Evolutionary conservation across 306 rosid species (phyloP), one percentile per base, ranked within the genome.

Genomic region (Hippophae rhamnoides): DNA sequence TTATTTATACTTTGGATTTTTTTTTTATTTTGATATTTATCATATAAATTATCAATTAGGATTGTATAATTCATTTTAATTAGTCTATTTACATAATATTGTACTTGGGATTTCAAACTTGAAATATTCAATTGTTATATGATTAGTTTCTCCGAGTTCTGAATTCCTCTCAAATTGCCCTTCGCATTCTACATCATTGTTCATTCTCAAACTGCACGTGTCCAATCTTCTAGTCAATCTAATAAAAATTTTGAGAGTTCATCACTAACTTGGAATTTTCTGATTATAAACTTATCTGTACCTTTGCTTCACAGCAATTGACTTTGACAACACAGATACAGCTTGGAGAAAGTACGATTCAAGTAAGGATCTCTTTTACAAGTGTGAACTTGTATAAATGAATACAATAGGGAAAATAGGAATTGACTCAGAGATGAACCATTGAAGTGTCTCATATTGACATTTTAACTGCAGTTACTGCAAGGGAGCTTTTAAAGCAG

Each of bases 401-500:
- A 45, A 41, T 57, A 53, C 13, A 54, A 40, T 56, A 14, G 48
- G 8, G 50, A 50, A 3, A 13, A 47, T 13, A 11, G 9, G 14
- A 43, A 69, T 13, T 13, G 14, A 58, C 40, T 51, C 44, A 52
- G 8, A 18, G 41, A 56, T 60, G 61, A 41, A 64, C 13, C 13
- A 7, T 65, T 40, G 44, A 11, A 43, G 57, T 13, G 44, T 63
- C 65, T 71, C 54, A 76, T 62, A 31, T 55, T 43, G 63, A 70
- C 53, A 53, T 76, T 31, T 77, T 69, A 50, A 71, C 71, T 63
- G 62, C 51, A 82, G 81, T 79, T 61, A 82, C 82, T 31, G 80
- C 82, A 58, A 74, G 82, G 76, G 88, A 76, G 72, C 82, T 79
- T 62, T 76, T 76, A 47, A 82, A 71, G 73, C 74, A 68, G 66